phyloP scores from a whole-genome alignment of 2,329 filamentous ascomycete species.

The Lasiodiplodia theobromae region DNA sequence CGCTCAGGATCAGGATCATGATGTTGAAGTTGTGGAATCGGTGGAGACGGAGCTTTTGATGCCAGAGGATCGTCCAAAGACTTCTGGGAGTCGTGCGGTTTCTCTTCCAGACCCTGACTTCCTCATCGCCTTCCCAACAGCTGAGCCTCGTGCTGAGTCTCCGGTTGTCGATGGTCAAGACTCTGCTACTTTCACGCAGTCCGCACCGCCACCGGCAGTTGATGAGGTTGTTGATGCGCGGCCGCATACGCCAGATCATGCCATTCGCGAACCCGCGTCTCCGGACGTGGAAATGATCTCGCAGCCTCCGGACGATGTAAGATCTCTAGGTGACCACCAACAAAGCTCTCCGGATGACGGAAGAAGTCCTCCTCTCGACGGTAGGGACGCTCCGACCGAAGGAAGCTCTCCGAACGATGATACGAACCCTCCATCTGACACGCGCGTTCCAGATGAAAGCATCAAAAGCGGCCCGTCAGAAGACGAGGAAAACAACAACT shows the following conservation, averaged over 20 bases:
- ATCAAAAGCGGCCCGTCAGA: not conserved
- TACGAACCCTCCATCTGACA: not conserved
- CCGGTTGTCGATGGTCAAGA: not conserved
- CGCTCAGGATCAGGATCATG: not conserved
- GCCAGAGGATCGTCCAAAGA: not conserved
- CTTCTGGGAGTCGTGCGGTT: not conserved
- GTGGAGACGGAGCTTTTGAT: not conserved
- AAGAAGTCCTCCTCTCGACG: conserved; percentile 1
- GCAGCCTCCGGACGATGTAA: not conserved
- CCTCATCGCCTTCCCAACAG: not conserved
- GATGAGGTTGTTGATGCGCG: not conserved
- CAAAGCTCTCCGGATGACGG: not conserved
- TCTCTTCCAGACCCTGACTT: not conserved
- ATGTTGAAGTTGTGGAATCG: not conserved
- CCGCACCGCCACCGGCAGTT: not conserved
- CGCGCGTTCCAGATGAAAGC: not conserved
- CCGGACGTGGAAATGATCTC: not conserved
- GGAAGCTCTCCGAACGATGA: not conserved
- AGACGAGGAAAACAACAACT: not conserved
- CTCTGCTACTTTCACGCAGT: not conserved
- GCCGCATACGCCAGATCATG: not conserved
- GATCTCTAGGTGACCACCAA: not conserved
- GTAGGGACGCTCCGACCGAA: conserved; percentile 1
- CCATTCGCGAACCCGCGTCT: not conserved
- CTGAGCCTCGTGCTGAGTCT: not conserved